Evolutionary conservation across 2,329 filamentous ascomycete genomes (phyloP).

Genomic region (Phaeoacremonium minimum): DNA sequence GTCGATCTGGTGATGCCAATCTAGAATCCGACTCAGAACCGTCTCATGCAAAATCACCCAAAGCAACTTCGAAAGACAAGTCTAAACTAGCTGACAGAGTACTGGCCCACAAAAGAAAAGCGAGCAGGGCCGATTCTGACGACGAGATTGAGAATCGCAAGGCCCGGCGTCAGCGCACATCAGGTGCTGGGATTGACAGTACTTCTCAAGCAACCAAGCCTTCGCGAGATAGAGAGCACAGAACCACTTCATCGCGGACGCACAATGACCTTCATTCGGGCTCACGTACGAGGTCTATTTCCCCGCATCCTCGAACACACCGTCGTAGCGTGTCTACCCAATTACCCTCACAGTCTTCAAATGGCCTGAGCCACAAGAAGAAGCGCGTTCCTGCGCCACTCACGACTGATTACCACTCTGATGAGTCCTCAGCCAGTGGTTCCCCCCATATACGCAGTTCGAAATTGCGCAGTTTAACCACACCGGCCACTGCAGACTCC

Average conservation of each 20-base stretch:
- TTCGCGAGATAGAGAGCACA: constrained; percentile 10
- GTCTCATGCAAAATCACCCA: constrained; percentile 37
- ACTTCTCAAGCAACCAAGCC: constrained; percentile 5
- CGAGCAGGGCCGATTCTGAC: constrained; percentile 50
- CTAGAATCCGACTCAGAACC: constrained; percentile 55
- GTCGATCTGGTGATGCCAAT: constrained; percentile 29
- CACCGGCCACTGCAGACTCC: constrained; percentile 52
- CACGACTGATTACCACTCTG: constrained; percentile 62
- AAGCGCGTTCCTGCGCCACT: constrained; percentile 58
- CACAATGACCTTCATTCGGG: constrained; percentile 24
- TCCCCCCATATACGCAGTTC: constrained; percentile 56
- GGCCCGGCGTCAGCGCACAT: constrained; percentile 47
- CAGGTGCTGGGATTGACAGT: constrained; percentile 31
- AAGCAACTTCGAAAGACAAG: constrained; percentile 39
- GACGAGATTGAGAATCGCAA: constrained; percentile 53
- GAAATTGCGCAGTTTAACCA: constrained; percentile 51
- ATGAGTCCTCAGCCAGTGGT: constrained; percentile 59
- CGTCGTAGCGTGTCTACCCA: constrained; percentile 63
- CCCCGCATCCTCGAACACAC: constrained; percentile 55
- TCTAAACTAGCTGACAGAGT: constrained; percentile 38
- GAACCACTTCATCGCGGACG: constrained; percentile 22
- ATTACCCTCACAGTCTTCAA: constrained; percentile 48
- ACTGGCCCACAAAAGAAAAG: constrained; percentile 48
- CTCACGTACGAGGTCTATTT: constrained; percentile 46
- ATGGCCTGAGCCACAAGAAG: constrained; percentile 56